Evolutionary conservation across 1,284 basidiomycete genomes (phyloP).

Genomic region (Baeospora myosura): DNA sequence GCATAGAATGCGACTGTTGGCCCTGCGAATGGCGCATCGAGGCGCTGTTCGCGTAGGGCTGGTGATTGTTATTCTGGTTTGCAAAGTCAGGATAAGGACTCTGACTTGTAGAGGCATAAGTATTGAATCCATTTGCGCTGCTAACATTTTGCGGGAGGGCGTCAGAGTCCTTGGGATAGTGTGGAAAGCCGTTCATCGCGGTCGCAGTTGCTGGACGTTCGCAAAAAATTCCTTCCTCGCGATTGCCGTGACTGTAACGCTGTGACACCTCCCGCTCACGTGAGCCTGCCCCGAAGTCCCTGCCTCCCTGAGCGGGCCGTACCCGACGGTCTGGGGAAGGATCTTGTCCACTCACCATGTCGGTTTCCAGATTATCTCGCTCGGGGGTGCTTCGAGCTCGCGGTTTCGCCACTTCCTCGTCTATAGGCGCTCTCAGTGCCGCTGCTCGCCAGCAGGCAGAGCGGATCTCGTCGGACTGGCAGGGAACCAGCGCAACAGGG

Average conservation of each 20-base stretch:
- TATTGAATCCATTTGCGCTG: constrained; percentile 24
- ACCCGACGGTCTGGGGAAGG: too few relatives aligned
- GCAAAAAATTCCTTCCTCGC: too few relatives aligned
- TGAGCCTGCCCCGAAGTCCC: too few relatives aligned
- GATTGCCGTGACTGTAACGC: too few relatives aligned
- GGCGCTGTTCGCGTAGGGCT: constrained; percentile 14
- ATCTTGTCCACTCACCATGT: too few relatives aligned
- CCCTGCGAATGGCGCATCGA: constrained; percentile 11
- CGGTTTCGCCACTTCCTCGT: constrained; percentile 35
- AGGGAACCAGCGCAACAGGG: constrained; percentile 78
- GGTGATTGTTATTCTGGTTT: too few relatives aligned
- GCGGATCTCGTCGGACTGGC: constrained; percentile 68
- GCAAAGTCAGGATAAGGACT: constrained; percentile 23
- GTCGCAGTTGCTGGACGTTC: too few relatives aligned
- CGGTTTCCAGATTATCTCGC: too few relatives aligned
- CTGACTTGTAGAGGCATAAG: constrained; percentile 27
- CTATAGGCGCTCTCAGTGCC: constrained; percentile 42
- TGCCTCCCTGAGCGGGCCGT: too few relatives aligned
- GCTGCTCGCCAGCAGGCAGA: constrained; percentile 54
- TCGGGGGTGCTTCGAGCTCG: constrained; percentile 12
- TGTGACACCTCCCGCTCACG: too few relatives aligned
- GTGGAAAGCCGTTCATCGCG: constrained; percentile 12
- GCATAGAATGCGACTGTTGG: constrained; percentile 11
- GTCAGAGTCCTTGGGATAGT: too few relatives aligned
- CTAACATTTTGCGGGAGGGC: too few relatives aligned